Percentiles rank a stretch among this genome's conserved stretches.
phyloP scores from a whole-genome alignment of 306 rosid species.

The Vigna mungo region DNA sequence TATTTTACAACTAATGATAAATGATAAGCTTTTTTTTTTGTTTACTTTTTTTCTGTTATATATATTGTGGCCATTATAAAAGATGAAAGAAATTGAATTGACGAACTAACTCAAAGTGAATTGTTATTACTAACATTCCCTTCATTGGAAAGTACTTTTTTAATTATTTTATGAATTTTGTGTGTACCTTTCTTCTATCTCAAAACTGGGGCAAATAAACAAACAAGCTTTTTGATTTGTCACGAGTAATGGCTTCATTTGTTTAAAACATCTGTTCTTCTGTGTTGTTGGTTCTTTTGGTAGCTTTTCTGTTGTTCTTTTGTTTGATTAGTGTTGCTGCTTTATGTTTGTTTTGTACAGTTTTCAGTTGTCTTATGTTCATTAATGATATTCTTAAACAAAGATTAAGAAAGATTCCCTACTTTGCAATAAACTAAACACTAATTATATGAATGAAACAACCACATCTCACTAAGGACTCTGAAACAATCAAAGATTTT shows the following conservation, averaged over 20 bases:
- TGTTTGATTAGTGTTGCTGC: constrained; percentile 6
- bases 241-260: neutral
- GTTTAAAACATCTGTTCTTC: neutral
- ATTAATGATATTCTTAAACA: neutral
- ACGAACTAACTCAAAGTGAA: constrained; percentile 9
- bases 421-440: neutral
- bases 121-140: neutral
- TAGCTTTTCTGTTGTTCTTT: neutral
- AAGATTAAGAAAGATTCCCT: constrained; percentile 31
- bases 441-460: neutral
- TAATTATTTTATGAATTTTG: neutral
- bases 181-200: neutral
- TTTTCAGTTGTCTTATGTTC: neutral
- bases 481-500: neutral
- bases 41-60: neutral
- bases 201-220: neutral
- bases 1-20: neutral
- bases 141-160: neutral
- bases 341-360: constrained; percentile 18
- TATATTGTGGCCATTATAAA: neutral
- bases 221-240: constrained; percentile 9
- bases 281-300: neutral
- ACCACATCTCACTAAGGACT: neutral
- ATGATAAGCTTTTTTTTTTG: neutral
- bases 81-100: neutral